Evolutionary conservation across 208 protist species (phyloP).

Genomic region (Wallacemonas sp.): DNA sequence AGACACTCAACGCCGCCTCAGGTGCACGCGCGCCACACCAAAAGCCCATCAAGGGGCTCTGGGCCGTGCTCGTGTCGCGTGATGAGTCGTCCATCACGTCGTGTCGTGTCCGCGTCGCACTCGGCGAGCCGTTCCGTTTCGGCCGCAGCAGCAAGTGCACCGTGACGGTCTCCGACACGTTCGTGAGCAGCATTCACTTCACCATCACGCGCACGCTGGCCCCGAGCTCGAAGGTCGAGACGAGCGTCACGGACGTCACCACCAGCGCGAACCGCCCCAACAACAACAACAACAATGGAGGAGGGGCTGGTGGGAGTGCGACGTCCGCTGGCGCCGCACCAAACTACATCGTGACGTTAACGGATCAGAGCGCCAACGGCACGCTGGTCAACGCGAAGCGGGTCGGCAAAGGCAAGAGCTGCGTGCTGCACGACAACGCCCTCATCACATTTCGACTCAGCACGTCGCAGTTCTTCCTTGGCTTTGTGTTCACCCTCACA

Average conservation of each 20-base stretch:
- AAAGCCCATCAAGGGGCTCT: conserved; percentile 26
- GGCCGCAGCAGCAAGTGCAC: conserved; percentile 88
- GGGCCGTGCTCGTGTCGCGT: conserved; percentile 73
- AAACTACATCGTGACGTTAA: conserved; percentile 42
- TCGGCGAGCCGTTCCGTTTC: conserved; percentile 69
- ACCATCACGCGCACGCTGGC: conserved; percentile 47
- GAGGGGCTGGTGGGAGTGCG: neutral
- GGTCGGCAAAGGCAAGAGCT: conserved; percentile 76
- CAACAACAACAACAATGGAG: conserved; percentile 16
- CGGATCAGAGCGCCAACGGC: conserved; percentile 83
- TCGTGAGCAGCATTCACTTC: conserved; percentile 88
- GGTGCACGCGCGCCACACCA: neutral
- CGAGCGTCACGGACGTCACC: conserved; percentile 5
- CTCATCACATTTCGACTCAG: conserved; percentile 87
- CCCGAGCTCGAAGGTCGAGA: conserved; percentile 8
- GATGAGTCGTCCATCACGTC: conserved; percentile 82
- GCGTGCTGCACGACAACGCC: conserved; percentile 64
- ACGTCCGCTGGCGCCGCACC: conserved; percentile 16
- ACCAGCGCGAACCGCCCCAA: neutral
- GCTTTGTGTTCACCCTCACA: conserved; percentile 82
- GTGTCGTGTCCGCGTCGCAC: conserved; percentile 47
- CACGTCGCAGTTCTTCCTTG: conserved; percentile 84
- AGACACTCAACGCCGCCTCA: neutral
- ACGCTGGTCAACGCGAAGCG: conserved; percentile 91
- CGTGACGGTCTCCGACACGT: conserved; percentile 60